Base-by-base conservation (phyloP, 1,284 basidiomycete genomes). In the Ceratobasidium sp. region DNA sequence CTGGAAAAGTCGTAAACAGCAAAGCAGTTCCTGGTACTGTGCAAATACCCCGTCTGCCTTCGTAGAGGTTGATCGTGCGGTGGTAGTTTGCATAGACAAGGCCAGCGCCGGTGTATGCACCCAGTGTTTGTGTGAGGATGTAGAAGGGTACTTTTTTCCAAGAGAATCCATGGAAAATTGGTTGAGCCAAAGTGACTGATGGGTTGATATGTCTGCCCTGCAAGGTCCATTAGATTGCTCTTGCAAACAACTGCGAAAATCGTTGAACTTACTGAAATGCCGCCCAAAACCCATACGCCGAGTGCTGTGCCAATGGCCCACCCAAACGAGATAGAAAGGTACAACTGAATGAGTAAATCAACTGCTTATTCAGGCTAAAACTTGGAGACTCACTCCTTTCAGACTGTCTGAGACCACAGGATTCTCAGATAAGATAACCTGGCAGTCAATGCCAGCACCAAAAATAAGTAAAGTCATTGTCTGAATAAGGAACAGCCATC, bases 121-220 rank as follows among this genome's bases (percentile, higher is more conserved):
- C 93, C 31, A 93, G 76, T 8, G 89, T 72, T 77, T 94, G 92
- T 0, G 89, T 84, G 42, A 86, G 74, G 57, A 92, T 84, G 76
- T 89, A 94, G 73, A 75, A 80, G 0, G 90, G 89, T 0, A 93
- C 89, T 76, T 93, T 93, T 71, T 83, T 84, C 86, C 87, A 88
- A 0, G 93, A 90, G 77, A 94, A 93, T 57, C 82, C 83, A 69
- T 92, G 86, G 75, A 87, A 86, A 4, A 86, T 80, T 0, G 89
- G 89, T 52, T 92, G 74, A 4, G 87, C 82, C 40, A 93, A 75
- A 1, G 91, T 93, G 13, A 92, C 81, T 83, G 89, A 89, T 50
- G 90, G 91, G 75, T 92, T 92, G 72, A 92, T 84, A 75, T 92
- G 90, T 35, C 89, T 91, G 20, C 90, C 89, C 64, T 67, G 34